phyloP scores from a whole-genome alignment of 2,329 filamentous ascomycete species.

The Xenosphaeropsis pyriputrescens region DNA sequence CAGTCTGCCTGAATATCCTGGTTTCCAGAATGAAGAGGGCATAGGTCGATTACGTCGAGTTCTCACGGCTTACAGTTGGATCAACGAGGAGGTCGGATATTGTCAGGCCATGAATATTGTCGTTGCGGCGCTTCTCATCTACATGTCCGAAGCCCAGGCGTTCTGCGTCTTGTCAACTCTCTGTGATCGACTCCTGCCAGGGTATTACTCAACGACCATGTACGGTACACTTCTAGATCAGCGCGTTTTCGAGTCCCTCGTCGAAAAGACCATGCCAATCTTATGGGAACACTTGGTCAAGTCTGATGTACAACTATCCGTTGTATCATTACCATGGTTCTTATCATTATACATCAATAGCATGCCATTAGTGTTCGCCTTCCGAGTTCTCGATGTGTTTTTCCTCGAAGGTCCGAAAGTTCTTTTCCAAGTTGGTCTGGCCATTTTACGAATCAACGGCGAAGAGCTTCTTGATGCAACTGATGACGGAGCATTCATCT shows the following conservation, averaged over 20 bases:
- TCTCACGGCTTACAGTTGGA: conserved; percentile 95
- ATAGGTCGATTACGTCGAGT: conserved; percentile 82
- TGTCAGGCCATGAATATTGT: conserved; percentile 99
- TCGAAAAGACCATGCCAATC: conserved; percentile 98
- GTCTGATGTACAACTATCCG: conserved; percentile 91
- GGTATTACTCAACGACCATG: conserved; percentile 98
- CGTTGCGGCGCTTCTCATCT: conserved; percentile 92
- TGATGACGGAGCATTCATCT: conserved; percentile 95
- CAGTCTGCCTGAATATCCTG: conserved; percentile 91
- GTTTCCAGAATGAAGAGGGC: conserved; percentile 91
- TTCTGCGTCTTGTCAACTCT: conserved; percentile 87
- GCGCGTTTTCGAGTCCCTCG: conserved; percentile 90
- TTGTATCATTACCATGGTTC: conserved; percentile 96
- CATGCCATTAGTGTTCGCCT: conserved; percentile 96
- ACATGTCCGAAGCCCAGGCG: conserved; percentile 91
- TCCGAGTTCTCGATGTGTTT: conserved; percentile 92
- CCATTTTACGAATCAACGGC: conserved; percentile 94
- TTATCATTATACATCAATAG: conserved; percentile 97
- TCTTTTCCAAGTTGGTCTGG: conserved; percentile 88
- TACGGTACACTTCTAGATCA: conserved; percentile 95
- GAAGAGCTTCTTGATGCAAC: conserved; percentile 87
- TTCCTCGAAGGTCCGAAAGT: conserved; percentile 97
- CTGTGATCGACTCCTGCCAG: conserved; percentile 84
- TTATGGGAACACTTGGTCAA: conserved; percentile 97
- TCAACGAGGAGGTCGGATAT: conserved; percentile 88